Conservation (phyloP, 805 yeast species). For the Metschnikowia kunwiensis region DNA sequence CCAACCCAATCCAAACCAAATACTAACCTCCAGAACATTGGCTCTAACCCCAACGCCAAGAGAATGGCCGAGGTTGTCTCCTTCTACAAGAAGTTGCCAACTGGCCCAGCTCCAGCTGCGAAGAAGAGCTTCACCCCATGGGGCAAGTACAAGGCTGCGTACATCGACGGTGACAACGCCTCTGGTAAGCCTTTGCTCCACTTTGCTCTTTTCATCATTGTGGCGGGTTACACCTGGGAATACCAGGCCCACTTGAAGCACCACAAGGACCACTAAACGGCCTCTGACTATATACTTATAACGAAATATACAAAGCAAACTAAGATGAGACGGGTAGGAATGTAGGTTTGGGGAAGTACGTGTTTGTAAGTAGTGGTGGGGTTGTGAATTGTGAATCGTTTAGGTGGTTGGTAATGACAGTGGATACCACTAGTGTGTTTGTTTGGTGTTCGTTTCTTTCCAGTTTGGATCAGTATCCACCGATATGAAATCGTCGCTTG, state of each 20-base stretch:
- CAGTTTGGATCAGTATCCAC: too few relatives aligned
- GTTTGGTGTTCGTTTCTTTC: too few relatives aligned
- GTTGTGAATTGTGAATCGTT: too few relatives aligned
- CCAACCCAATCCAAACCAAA: neutral
- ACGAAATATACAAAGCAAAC: conserved; percentile 8
- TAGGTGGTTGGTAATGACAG: too few relatives aligned
- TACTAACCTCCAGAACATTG: conserved; percentile 65
- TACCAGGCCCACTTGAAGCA: conserved; percentile 81
- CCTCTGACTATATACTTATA: conserved; percentile 2
- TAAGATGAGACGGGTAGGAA: too few relatives aligned
- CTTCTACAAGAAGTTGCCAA: conserved; percentile 94
- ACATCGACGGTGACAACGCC: conserved; percentile 79
- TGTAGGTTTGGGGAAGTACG: too few relatives aligned
- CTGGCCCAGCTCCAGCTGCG: conserved; percentile 79
- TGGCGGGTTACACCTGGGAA: conserved; percentile 86
- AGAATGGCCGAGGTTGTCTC: conserved; percentile 93
- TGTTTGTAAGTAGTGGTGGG: too few relatives aligned
- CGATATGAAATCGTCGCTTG: too few relatives aligned
- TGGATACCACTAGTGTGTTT: too few relatives aligned
- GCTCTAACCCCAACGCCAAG: conserved; percentile 94
- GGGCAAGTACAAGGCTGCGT: conserved; percentile 81
- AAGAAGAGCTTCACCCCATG: conserved; percentile 63
- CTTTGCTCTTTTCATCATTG: conserved; percentile 62
- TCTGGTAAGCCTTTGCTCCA: conserved; percentile 82
- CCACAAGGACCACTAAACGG: conserved; percentile 22